Conservation (phyloP, 192 early-diverging fungal species). For the Rhizophagus sp. region DNA sequence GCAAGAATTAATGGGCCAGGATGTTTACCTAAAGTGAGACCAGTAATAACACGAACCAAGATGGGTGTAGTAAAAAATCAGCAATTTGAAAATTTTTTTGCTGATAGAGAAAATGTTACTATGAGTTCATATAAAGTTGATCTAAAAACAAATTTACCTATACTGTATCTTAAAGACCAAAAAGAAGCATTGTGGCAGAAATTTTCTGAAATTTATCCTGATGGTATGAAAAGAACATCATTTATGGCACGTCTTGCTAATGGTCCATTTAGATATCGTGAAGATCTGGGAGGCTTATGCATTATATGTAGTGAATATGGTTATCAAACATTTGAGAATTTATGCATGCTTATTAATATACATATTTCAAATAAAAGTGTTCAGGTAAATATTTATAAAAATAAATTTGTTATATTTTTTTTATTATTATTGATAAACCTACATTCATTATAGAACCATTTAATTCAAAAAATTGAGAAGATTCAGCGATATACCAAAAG, state of each 20-base stretch:
- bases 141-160: not conserved
- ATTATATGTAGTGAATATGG: slow-evolving; percentile 20
- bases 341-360: not conserved
- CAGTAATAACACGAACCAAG: too few relatives aligned
- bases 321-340: slow-evolving; percentile 3
- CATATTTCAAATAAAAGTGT: not conserved
- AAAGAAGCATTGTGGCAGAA: slow-evolving; percentile 1
- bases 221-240: too few relatives aligned
- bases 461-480: not conserved
- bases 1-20: too few relatives aligned
- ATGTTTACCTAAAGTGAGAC: too few relatives aligned
- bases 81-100: too few relatives aligned
- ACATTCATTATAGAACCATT: too few relatives aligned
- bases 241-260: not conserved
- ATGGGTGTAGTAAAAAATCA: too few relatives aligned
- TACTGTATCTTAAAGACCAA: slow-evolving; percentile 16
- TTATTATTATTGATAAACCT: too few relatives aligned
- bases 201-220: not conserved
- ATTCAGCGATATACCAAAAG: not conserved
- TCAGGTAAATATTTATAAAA: not conserved
- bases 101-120: too few relatives aligned
- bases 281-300: not conserved
- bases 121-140: not conserved
- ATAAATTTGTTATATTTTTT: too few relatives aligned
- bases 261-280: not conserved